phyloP scores from a whole-genome alignment of 352 stramenopile species.

The Phytophthora pisi region DNA sequence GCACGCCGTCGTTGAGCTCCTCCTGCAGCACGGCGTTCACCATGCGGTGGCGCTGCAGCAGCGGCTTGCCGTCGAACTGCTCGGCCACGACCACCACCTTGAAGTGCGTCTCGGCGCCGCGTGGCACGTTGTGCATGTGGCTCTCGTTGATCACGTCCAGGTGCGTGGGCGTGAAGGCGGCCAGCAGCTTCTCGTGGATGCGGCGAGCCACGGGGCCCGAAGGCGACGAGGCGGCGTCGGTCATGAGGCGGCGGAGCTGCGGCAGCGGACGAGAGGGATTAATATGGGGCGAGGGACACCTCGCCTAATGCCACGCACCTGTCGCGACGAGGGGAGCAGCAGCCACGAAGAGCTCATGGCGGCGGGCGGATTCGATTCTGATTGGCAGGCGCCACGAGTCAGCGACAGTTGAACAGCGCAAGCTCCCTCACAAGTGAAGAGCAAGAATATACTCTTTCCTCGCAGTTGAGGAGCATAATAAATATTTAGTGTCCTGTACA shows the following conservation, averaged over 20 bases:
- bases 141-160: conserved; percentile 95
- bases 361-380: conserved; percentile 15
- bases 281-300: neutral
- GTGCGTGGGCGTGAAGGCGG: conserved; percentile 65
- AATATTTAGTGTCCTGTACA: no score
- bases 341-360: conserved; percentile 10
- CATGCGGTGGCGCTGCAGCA: conserved; percentile 91
- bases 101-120: conserved; percentile 96
- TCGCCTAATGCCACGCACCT: conserved; percentile 11
- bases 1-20: conserved; percentile 88
- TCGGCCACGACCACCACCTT: conserved; percentile 94
- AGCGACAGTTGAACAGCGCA: neutral
- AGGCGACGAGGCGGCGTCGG: conserved; percentile 15
- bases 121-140: conserved; percentile 95
- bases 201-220: conserved; percentile 56
- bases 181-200: conserved; percentile 72
- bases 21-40: conserved; percentile 90
- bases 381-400: conserved; percentile 28
- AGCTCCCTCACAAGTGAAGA: neutral
- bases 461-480: no score
- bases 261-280: neutral
- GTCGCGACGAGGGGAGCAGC: conserved; percentile 1
- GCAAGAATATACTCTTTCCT: no score
- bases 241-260: conserved; percentile 39
- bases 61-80: conserved; percentile 88